Evolutionary conservation across 192 early-diverging fungal genomes (phyloP), one percentile per base, ranked within the genome.

Genomic region (Mortierella hygrophila): DNA sequence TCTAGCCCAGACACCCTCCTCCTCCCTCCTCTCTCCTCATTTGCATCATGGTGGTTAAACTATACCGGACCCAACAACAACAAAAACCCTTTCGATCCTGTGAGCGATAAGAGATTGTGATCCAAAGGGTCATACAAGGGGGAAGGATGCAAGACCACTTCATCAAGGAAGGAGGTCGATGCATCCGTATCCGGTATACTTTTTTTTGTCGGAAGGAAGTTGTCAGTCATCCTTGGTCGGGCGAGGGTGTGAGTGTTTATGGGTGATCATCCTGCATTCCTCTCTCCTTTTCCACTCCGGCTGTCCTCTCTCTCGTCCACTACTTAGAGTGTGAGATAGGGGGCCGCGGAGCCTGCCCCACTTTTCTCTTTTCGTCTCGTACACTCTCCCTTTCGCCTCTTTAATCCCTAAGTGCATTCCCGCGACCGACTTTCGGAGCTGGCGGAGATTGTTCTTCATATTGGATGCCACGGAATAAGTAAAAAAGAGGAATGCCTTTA

Each of bases 101-200:
- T 65, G 60, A 65, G 60, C 60, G n/a, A 32, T 65, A 65, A 65
- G 55, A 57, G 60, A 65, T 65, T 65, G 60, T 65, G 60, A 65
- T 65, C 26, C 60, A 16, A 65, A 65, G 26, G 21, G 29, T 65
- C 60, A 65, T 65, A 65, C 60, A 65, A 65, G 26, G 11, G 5
- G 49, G 18, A 52, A 13, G 18, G 47, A 32, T 65, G 60, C 26
- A 65, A 65, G 60, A 32, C 13, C 29, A 65, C 60, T 65, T 21
- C n/a, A 32, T 65, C 55, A 57, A 57, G 21, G 4, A 7, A 26
- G 29, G 29, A 65, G 60, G 60, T 35, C 29, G 55, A 65, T 65
- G 60, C 60, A 65, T 32, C 29, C 11, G 60, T 65, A 26, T 63
- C 57, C 9, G 26, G 29, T 65, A 65, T 65, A 15, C 29, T 32